Base-by-base conservation (phyloP, 1,139 yeast species). In the Saccharomyces hybrid region DNA sequence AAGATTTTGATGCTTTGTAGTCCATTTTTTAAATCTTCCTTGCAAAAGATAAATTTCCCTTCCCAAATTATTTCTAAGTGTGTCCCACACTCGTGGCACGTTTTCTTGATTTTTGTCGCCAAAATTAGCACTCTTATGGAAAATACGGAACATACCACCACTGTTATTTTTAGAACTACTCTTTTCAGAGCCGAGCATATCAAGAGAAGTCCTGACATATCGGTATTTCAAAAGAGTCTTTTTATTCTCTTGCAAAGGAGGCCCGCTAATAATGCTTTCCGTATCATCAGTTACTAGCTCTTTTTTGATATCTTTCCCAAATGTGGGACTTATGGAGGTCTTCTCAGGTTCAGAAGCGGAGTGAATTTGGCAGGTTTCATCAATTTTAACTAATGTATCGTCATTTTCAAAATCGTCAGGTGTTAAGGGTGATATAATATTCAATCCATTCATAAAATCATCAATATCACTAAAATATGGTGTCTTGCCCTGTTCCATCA, bases 21-120 rank as follows among this genome's bases (percentile, higher is more conserved):
- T 38, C 44, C 44, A 38, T 19, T 9, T 38, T 19, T 38, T 38
- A 3, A 38, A 38, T 19, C 52, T 56, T 53, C 31, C 38, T 26
- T 47, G 54, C 16, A 46, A 49, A n/a, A 47, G 51, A 29, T 32
- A 49, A 16, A 32, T 48, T 49, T 51, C 52, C 49, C 48, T 52
- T 48, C 38, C 52, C 51, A 27, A 9, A 19, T 38, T 38, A 5
- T 16, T 16, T 16, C 13, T 38, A 19, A 38, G 25, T 2, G 7
- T 19, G 16, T 38, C 25, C 44, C 44, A 38, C 25, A 38, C 25
- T 9, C 44, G 23, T 38, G 44, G 44, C 25, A 38, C 25, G 44
- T 38, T 19, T 38, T 38, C 44, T 38, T 38, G 44, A 16, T 9
- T 38, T 38, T 38, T 38, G 26, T 16, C 44, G 16, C 7, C 25